Evolutionary conservation across 192 early-diverging fungal genomes (phyloP).

Genomic region (Entomortierella lignicola): DNA sequence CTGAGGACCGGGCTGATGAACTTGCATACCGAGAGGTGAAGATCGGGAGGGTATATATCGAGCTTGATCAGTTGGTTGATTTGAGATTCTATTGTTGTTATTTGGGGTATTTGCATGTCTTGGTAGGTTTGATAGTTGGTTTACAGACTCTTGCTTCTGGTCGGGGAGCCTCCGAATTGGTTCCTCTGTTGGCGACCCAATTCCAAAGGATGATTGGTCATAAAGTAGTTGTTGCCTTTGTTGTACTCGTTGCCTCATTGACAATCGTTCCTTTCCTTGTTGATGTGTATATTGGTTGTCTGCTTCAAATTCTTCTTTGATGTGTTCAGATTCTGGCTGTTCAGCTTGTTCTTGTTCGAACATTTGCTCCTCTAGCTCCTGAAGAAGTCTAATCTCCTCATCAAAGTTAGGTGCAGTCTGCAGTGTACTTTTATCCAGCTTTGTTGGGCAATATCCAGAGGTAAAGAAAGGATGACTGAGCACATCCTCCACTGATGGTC

Average conservation of each 20-base stretch:
- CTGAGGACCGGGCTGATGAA: background rate
- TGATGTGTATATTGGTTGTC: no score
- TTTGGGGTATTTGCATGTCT: background rate
- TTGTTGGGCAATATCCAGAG: constrained; percentile 26
- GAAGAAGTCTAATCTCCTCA: constrained; percentile 4
- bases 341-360: background rate
- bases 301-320: no score
- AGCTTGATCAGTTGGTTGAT: background rate
- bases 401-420: constrained; percentile 26
- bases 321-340: no score
- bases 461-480: constrained; percentile 53
- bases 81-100: background rate
- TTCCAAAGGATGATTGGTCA: constrained; percentile 23
- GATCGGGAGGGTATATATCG: background rate
- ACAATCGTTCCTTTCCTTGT: background rate
- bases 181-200: background rate
- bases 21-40: background rate
- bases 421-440: constrained; percentile 15
- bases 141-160: background rate
- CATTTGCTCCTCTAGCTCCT: background rate
- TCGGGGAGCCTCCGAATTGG: constrained; percentile 3
- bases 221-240: constrained; percentile 22
- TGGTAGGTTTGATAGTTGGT: background rate
- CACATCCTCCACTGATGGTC: constrained; percentile 49
- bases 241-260: background rate